Base-by-base conservation (phyloP, 345 rosid species). In the Eucalyptus victrix region DNA sequence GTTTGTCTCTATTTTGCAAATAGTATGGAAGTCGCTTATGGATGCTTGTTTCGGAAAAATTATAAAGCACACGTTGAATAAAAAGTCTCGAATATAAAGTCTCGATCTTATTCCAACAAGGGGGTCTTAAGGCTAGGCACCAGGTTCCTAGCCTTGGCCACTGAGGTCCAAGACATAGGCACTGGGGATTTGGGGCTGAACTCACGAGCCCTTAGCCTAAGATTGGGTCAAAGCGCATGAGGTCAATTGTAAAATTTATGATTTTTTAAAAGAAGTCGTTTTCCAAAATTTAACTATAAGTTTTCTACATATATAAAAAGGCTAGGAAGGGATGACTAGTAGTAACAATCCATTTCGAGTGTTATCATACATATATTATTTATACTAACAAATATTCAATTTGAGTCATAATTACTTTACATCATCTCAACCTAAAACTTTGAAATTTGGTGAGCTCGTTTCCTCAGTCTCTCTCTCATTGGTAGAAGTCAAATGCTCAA, bases 41-140 rank as follows among this genome's bases (percentile, higher is more conserved):
- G 8, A 8, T 24, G 2, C 13, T 23, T 37, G 83, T 21, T 40
- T 40, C 5, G 3, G 9, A 40, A 76, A 76, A 76, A 40, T 40
- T 76, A 76, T 12, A 17, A 12, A 11, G 24, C 16, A 6, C 9
- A 1, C 47, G 2, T 3, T 3, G 1, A 44, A 76, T 44, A 23
- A 40, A 37, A 40, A 21, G 30, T 21, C 9, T 6, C 2, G 2
- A 12, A 40, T 21, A 40, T 21, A 21, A 76, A 40, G 9, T 44
- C 16, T 12, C 4, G 0, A 0, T 11, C 3, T 0, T 24, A 0
- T 76, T 21, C 16, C 1, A 9, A 2, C 5, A 4, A 11, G 5
- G 16, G 16, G 47, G 2, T 37, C 2, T 6, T 13, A 1, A 4
- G 83, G 28, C 16, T 0, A 6, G 4, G 47, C 47, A 37, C 16